phyloP scores from a whole-genome alignment of 805 yeast genomes.

The Candida glaebosa region DNA sequence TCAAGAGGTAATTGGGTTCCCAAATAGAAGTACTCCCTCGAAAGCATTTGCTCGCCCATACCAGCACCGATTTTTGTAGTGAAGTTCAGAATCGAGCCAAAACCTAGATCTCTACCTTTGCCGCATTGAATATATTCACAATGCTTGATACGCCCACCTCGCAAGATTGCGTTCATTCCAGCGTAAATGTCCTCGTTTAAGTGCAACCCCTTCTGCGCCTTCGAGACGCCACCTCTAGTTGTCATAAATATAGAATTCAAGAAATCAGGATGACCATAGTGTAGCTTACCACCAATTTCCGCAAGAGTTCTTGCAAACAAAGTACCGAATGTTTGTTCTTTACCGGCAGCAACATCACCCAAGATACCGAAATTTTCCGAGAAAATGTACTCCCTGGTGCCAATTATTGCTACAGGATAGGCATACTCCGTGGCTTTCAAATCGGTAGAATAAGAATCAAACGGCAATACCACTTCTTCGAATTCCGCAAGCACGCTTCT shows the following conservation, averaged over 20 bases:
- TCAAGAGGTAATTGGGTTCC: conserved; percentile 80
- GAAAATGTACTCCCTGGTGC: conserved; percentile 85
- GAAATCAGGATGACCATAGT: conserved; percentile 89
- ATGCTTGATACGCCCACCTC: conserved; percentile 87
- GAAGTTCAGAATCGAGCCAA: conserved; percentile 80
- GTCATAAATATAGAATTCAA: conserved; percentile 72
- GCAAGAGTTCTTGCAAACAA: conserved; percentile 79
- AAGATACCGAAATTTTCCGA: conserved; percentile 81
- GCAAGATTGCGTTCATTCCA: conserved; percentile 76
- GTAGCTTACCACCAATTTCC: conserved; percentile 81
- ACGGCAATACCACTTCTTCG: conserved; percentile 61
- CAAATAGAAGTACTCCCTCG: conserved; percentile 77
- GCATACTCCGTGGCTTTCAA: conserved; percentile 14
- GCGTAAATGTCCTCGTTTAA: conserved; percentile 87
- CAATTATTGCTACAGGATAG: conserved; percentile 75
- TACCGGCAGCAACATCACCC: conserved; percentile 90
- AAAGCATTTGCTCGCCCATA: conserved; percentile 87
- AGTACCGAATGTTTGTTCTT: conserved; percentile 87
- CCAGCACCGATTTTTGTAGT: conserved; percentile 90
- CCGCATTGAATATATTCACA: conserved; percentile 89
- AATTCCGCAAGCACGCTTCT: conserved; percentile 80
- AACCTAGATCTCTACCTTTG: conserved; percentile 86
- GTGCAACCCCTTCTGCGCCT: conserved; percentile 83
- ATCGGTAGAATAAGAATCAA: conserved; percentile 21
- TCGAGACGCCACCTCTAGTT: conserved; percentile 85